These are phyloP conservation scores for Phialocephala sp. DNA, from an alignment of 2,329 filamentous ascomycete species.

Conservation along the genomic window DNA sequence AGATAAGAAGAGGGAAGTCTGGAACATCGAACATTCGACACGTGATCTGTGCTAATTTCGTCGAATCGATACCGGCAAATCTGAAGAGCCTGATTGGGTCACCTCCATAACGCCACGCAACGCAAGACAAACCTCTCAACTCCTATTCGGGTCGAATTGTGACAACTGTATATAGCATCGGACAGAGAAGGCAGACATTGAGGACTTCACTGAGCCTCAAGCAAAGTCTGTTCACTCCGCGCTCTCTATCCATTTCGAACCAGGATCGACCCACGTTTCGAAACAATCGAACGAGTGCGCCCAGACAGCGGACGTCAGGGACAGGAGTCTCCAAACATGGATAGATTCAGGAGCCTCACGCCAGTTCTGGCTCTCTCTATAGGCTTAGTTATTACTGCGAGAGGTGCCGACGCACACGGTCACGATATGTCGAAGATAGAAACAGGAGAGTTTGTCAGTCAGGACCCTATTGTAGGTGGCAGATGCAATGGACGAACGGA, in stretches of 20 bases:
- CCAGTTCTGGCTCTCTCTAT: conserved; percentile 19
- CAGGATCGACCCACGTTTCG: conserved; percentile 2
- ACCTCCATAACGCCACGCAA: conserved; percentile 1
- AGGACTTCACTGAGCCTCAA: conserved; percentile 11
- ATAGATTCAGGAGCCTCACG: conserved; percentile 24
- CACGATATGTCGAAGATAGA: conserved; percentile 64
- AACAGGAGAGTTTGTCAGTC: conserved; percentile 71
- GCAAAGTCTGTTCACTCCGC: conserved; percentile 15
- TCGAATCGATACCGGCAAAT: background rate
- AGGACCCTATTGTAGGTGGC: conserved; percentile 71
- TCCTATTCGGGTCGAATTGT: background rate
- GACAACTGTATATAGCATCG: background rate
- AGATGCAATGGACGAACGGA: background rate
- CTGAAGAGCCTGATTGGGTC: conserved; percentile 8
- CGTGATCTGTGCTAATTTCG: background rate
- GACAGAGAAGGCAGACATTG: background rate
- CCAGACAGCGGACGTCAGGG: conserved; percentile 3
- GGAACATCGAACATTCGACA: background rate
- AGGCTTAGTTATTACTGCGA: conserved; percentile 29
- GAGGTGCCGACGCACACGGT: conserved; percentile 36
- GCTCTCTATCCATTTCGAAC: conserved; percentile 3
- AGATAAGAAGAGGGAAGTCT: background rate
- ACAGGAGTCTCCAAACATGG: conserved; percentile 22
- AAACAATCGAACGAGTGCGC: conserved; percentile 19
- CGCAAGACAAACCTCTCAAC: background rate